Conservation (phyloP, 192 early-diverging fungal species). For the Bifiguratus adelaidae region DNA sequence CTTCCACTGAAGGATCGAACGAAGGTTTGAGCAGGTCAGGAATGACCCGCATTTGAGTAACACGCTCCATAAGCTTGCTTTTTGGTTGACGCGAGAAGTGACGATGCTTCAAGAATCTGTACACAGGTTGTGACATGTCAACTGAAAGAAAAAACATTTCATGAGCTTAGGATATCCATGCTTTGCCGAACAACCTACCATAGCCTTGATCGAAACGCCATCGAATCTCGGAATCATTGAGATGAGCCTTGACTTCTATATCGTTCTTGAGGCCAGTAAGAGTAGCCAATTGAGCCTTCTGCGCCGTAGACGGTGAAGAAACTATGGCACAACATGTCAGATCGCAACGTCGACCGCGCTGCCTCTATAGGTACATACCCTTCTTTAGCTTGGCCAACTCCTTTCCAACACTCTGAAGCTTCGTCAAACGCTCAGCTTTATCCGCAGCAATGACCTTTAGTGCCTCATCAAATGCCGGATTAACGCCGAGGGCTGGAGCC, state of each 20-base stretch:
- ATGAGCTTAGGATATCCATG: not conserved
- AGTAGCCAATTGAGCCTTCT: constrained; percentile 27
- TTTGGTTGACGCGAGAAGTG: constrained; percentile 45
- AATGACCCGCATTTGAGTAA: constrained; percentile 66
- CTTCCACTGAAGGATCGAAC: constrained; percentile 29
- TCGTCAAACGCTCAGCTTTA: constrained; percentile 31
- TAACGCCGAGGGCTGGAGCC: constrained; percentile 40
- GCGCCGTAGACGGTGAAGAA: too few relatives aligned
- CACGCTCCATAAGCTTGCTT: constrained; percentile 49
- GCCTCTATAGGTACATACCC: constrained; percentile 12
- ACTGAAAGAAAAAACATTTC: constrained; percentile 10
- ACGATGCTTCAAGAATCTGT: constrained; percentile 50
- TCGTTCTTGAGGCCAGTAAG: constrained; percentile 38
- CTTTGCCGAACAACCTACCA: constrained; percentile 9
- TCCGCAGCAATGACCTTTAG: constrained; percentile 56
- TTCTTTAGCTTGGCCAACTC: constrained; percentile 20
- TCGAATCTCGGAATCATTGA: constrained; percentile 59
- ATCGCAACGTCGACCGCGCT: too few relatives aligned
- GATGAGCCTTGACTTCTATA: constrained; percentile 50
- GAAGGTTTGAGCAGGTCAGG: constrained; percentile 54
- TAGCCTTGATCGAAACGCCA: constrained; percentile 50
- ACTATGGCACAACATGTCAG: constrained; percentile 5
- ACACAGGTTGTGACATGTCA: constrained; percentile 61
- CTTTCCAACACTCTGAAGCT: constrained; percentile 25
- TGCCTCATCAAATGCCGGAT: constrained; percentile 66